Percentiles rank a stretch among this genome's conserved stretches.
Evolutionary conservation across 805 yeast species (phyloP).

Genomic region (Saturnispora hagleri): DNA sequence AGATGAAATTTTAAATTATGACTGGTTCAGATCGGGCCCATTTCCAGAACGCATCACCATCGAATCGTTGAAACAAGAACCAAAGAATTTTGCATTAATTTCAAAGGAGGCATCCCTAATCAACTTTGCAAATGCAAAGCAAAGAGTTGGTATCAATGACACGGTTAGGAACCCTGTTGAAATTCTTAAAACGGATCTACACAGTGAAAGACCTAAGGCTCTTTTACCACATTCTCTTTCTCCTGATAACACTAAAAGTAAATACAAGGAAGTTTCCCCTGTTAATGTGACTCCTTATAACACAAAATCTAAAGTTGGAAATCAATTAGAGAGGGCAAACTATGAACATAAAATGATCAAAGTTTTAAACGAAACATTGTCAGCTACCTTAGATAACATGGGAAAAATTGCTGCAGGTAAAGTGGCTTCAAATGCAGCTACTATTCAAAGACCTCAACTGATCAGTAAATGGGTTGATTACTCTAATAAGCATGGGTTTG

Average conservation of each 20-base stretch:
- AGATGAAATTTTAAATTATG: conserved; percentile 68
- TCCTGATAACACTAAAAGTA: conserved; percentile 83
- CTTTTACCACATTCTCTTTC: conserved; percentile 84
- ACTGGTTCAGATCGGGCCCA: conserved; percentile 72
- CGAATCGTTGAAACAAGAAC: conserved; percentile 53
- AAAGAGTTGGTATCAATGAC: conserved; percentile 45
- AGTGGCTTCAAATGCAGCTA: conserved; percentile 8
- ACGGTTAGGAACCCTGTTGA: conserved; percentile 55
- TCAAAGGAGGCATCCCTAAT: conserved; percentile 52
- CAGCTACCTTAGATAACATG: conserved; percentile 22
- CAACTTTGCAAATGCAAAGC: conserved; percentile 60
- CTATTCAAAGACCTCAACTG: conserved; percentile 47
- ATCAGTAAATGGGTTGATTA: conserved; percentile 98
- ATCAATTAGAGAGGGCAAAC: conserved; percentile 22
- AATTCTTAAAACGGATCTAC: conserved; percentile 58
- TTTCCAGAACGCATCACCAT: conserved; percentile 68
- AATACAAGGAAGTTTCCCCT: conserved; percentile 61
- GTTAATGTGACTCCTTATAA: conserved; percentile 19
- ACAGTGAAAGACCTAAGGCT: conserved; percentile 56
- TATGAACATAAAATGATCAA: conserved; percentile 23
- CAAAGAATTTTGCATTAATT: conserved; percentile 45
- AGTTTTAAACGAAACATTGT: conserved; percentile 21
- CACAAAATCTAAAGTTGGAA: conserved; percentile 19
- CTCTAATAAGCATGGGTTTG: conserved; percentile 89
- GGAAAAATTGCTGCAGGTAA: conserved; percentile 21